A percentile compares a stretch with the other conserved stretches of the same genome.
These are phyloP conservation scores for Alloteropsis semialata DNA, from an alignment of 176 grass and related monocot genomes.

Conservation along the genomic window DNA sequence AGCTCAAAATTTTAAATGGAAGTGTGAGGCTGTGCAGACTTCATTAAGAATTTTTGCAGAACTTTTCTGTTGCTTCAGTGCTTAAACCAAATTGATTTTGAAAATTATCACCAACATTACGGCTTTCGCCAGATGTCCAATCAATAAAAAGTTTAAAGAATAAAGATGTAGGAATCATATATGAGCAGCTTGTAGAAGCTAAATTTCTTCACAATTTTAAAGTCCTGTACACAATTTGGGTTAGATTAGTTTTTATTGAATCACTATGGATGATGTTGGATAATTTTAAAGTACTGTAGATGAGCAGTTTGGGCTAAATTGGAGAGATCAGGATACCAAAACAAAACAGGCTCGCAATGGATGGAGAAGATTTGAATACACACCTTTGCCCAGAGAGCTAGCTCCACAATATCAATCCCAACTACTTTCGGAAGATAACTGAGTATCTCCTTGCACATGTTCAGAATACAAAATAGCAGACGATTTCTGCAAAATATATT, in stretches of 20 bases:
- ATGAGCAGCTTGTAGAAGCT: neutral
- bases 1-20: neutral
- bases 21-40: neutral
- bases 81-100: neutral
- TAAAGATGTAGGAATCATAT: neutral
- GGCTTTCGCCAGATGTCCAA: neutral
- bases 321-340: neutral
- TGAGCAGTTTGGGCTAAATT: too few species aligned
- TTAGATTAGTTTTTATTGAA: neutral
- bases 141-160: neutral
- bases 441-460: constrained; percentile 94
- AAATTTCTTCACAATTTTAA: neutral
- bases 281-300: too few species aligned
- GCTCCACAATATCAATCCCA: constrained; percentile 96
- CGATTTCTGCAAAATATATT: constrained; percentile 73
- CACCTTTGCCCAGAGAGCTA: constrained; percentile 99
- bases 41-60: neutral
- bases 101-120: neutral
- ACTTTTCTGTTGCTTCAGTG: neutral
- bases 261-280: neutral
- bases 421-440: constrained; percentile 84
- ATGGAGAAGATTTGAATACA: constrained; percentile 8
- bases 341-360: neutral
- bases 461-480: constrained; percentile 93
- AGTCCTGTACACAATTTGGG: neutral